Evolutionary conservation across 1,139 yeast genomes (phyloP).

Genomic region (Nadsonia starkeyi-henricii): DNA sequence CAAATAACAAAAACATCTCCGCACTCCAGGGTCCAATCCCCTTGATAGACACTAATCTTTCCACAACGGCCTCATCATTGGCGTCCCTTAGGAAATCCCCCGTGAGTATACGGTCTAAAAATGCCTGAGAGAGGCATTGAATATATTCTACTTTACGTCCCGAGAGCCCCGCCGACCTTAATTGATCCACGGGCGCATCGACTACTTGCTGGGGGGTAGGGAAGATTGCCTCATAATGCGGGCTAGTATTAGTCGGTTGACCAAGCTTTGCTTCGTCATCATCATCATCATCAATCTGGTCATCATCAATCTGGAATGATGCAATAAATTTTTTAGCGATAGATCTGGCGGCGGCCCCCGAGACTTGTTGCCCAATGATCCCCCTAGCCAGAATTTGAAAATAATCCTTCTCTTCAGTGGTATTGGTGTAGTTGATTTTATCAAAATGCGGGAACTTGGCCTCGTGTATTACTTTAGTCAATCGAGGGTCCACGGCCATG

Average conservation of each 20-base stretch:
- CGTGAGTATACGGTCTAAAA: slow-evolving; percentile 31
- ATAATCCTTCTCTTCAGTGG: slow-evolving; percentile 7
- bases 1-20: slow-evolving; percentile 70
- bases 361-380: slow-evolving; percentile 66
- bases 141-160: slow-evolving; percentile 53
- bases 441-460: neutral
- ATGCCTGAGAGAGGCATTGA: slow-evolving; percentile 45
- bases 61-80: slow-evolving; percentile 36
- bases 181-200: slow-evolving; percentile 29
- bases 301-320: slow-evolving; percentile 18
- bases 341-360: slow-evolving; percentile 69
- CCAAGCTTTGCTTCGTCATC: too few relatives aligned
- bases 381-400: slow-evolving; percentile 34
- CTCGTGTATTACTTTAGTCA: neutral
- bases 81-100: slow-evolving; percentile 26
- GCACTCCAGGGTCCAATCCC: slow-evolving; percentile 91
- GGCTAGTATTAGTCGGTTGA: too few relatives aligned
- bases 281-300: slow-evolving; percentile 5
- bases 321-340: slow-evolving; percentile 39
- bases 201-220: slow-evolving; percentile 44
- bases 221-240: too few relatives aligned
- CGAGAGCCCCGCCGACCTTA: slow-evolving; percentile 61
- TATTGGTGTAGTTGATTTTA: neutral
- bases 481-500: neutral
- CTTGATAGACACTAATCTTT: slow-evolving; percentile 45